Evolutionary conservation across 2,329 filamentous ascomycete species (phyloP).

Genomic region (Neofusicoccum parvum): DNA sequence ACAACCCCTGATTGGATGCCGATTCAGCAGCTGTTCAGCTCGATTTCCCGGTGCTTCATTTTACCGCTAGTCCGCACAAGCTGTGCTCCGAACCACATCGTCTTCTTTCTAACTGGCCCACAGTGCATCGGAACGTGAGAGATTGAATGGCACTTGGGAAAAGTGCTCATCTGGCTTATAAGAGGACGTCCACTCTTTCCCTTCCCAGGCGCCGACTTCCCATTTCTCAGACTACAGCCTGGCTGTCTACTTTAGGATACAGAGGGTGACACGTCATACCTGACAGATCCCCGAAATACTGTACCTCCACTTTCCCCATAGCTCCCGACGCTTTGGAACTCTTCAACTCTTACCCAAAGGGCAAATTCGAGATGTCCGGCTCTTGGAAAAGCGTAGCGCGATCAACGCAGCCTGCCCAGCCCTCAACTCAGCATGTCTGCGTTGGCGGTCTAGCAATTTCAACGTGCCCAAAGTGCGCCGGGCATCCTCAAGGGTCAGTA

Average conservation of each 20-base stretch:
- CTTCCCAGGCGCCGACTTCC: not conserved
- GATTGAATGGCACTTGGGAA: not conserved
- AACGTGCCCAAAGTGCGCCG: conserved; percentile 18
- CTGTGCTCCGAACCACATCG: not conserved
- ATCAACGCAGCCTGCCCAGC: not conserved
- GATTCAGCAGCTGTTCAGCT: not conserved
- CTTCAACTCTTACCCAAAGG: not conserved
- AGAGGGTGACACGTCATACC: not conserved
- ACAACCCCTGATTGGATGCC: conserved; percentile 4
- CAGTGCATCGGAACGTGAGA: not conserved
- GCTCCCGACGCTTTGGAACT: not conserved
- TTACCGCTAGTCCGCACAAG: conserved; percentile 3
- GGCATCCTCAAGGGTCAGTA: conserved; percentile 20
- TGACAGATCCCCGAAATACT: not conserved
- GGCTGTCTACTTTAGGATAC: too few species aligned
- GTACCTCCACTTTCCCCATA: not conserved
- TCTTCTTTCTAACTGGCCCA: not conserved
- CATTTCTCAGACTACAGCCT: not conserved
- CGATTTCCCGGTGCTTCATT: not conserved
- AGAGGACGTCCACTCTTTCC: not conserved
- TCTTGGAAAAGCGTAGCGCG: not conserved
- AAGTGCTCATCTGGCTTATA: not conserved
- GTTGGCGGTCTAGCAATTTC: conserved; percentile 16
- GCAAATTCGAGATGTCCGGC: not conserved
- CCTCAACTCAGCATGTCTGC: conserved; percentile 10